Conservation (phyloP, 2,329 filamentous ascomycete species). For the Thermothelomyces thermophilus region DNA sequence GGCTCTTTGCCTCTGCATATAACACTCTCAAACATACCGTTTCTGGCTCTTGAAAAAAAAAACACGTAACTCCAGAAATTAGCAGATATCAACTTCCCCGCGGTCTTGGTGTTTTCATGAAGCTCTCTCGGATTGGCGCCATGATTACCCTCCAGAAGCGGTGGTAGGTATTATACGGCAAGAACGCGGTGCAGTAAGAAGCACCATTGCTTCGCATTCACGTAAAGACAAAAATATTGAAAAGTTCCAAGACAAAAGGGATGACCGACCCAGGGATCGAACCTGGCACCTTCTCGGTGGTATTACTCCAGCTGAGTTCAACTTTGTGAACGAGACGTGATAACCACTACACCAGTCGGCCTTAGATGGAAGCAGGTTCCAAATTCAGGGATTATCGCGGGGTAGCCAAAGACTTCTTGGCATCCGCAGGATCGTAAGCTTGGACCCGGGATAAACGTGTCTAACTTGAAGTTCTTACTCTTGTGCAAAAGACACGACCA, state of each 20-base stretch:
- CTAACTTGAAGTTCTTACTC: not conserved
- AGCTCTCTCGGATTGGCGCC: too few relatives aligned
- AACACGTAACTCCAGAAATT: too few relatives aligned
- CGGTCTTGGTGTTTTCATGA: too few relatives aligned
- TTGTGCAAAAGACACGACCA: too few relatives aligned
- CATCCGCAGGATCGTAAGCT: too few relatives aligned
- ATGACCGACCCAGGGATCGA: slow-evolving; percentile 24
- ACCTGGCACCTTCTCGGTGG: slow-evolving; percentile 24
- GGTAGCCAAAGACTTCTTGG: not conserved
- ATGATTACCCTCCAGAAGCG: too few relatives aligned
- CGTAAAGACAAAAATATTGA: not conserved
- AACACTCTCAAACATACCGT: too few relatives aligned
- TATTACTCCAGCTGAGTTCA: slow-evolving; percentile 7
- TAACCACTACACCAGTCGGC: slow-evolving; percentile 24
- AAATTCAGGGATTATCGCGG: slow-evolving; percentile 2
- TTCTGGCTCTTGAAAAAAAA: too few relatives aligned
- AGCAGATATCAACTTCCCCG: too few relatives aligned
- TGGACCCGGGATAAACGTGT: too few relatives aligned
- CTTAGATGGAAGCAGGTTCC: not conserved
- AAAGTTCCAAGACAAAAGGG: slow-evolving; percentile 1
- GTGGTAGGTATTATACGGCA: too few relatives aligned
- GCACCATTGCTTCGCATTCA: not conserved
- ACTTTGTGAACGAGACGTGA: slow-evolving; percentile 23
- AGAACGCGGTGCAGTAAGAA: not conserved
- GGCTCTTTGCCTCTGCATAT: too few relatives aligned